A percentile compares a stretch with the other conserved stretches of the same genome.
These are phyloP conservation scores for Didymella pomorum DNA, from an alignment of 2,329 filamentous ascomycete species.

Conservation along the genomic window DNA sequence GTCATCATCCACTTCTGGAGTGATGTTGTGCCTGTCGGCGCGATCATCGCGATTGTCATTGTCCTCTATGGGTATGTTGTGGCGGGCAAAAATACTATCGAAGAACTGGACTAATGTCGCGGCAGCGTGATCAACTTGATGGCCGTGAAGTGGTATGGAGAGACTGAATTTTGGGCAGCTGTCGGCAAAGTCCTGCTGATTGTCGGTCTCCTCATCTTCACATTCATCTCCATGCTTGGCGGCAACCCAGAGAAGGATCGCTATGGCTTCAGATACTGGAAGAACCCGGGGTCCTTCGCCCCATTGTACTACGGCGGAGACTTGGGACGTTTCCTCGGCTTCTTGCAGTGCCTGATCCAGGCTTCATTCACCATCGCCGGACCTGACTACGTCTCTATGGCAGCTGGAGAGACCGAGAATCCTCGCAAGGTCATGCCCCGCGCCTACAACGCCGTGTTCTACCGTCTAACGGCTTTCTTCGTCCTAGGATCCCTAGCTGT, in stretches of 20 bases:
- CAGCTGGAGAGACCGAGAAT: constrained; percentile 58
- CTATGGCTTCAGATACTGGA: constrained; percentile 59
- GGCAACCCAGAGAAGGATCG: constrained; percentile 72
- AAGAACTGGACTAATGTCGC: neutral
- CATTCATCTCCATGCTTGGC: constrained; percentile 83
- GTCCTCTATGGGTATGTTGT: constrained; percentile 64
- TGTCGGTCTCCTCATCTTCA: constrained; percentile 60
- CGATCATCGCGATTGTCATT: constrained; percentile 68
- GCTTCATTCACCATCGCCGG: constrained; percentile 58
- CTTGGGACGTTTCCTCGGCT: constrained; percentile 77
- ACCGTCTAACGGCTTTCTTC: constrained; percentile 78
- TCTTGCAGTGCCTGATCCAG: constrained; percentile 76
- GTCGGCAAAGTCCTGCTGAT: constrained; percentile 61
- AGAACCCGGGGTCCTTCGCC: constrained; percentile 72
- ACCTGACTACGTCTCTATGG: constrained; percentile 60
- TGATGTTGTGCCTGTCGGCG: constrained; percentile 65
- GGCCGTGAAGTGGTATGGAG: constrained; percentile 59
- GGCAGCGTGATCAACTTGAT: constrained; percentile 70
- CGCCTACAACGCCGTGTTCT: constrained; percentile 81
- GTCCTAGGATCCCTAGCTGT: constrained; percentile 76
- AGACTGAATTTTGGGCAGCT: constrained; percentile 77
- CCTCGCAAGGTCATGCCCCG: constrained; percentile 66
- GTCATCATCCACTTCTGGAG: constrained; percentile 57
- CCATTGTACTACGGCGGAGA: constrained; percentile 70
- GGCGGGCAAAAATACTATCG: neutral